These are phyloP conservation scores for Serendipita sp. DNA, from an alignment of 768 basidiomycete species.

Conservation along the genomic window DNA sequence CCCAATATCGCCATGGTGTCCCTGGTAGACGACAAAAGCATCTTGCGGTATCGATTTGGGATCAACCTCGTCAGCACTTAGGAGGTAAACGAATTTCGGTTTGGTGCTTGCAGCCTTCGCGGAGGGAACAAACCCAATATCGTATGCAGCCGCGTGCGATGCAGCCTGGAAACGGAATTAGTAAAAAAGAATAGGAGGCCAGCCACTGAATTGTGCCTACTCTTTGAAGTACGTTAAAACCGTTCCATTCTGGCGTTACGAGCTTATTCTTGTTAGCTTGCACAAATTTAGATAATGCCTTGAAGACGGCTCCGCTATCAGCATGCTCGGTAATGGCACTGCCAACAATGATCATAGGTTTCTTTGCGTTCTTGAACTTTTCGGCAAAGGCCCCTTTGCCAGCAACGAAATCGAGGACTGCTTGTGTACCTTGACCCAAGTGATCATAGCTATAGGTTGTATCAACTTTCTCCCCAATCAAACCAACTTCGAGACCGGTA, in stretches of 20 bases:
- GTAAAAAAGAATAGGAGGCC: not conserved
- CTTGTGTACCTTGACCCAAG: conserved; percentile 60
- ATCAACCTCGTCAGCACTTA: conserved; percentile 90
- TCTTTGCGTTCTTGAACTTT: conserved; percentile 80
- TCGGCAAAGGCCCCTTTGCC: conserved; percentile 67
- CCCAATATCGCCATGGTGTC: conserved; percentile 93
- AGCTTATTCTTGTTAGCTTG: conserved; percentile 59
- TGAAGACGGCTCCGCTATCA: conserved; percentile 65
- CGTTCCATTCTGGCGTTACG: conserved; percentile 85
- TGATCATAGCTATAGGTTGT: conserved; percentile 89
- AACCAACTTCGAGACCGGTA: conserved; percentile 66
- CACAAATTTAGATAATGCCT: conserved; percentile 63
- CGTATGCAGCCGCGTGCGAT: conserved; percentile 87
- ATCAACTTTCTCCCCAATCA: conserved; percentile 83
- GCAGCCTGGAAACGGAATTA: conserved; percentile 39
- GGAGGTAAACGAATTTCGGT: conserved; percentile 91
- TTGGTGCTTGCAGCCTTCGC: conserved; percentile 53
- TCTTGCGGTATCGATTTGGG: conserved; percentile 73
- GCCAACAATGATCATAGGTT: conserved; percentile 85
- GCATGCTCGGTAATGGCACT: conserved; percentile 72
- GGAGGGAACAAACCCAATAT: conserved; percentile 84
- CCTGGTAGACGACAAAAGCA: conserved; percentile 97
- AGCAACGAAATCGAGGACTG: conserved; percentile 57
- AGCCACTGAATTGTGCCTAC: conserved; percentile 29
- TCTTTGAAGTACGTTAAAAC: conserved; percentile 82